Conservation (phyloP, 2,329 filamentous ascomycete species). For the Neurospora crassa region DNA sequence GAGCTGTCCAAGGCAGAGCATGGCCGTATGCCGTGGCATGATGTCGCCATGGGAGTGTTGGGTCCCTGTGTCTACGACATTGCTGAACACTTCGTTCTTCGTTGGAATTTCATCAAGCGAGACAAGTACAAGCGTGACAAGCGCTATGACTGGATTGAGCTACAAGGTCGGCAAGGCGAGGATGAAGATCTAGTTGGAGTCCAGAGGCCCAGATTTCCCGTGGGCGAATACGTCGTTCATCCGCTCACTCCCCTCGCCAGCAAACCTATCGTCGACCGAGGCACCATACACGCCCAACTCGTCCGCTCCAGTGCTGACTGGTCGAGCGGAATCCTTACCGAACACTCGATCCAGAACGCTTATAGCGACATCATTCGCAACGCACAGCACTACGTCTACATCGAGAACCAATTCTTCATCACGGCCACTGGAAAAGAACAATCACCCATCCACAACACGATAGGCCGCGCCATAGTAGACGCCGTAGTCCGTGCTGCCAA, state of each 20-base stretch:
- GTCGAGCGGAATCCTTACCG: slow-evolving; percentile 81
- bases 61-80: slow-evolving; percentile 89
- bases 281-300: slow-evolving; percentile 72
- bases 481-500: slow-evolving; percentile 73
- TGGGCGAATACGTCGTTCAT: slow-evolving; percentile 79
- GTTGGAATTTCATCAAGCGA: slow-evolving; percentile 95
- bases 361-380: slow-evolving; percentile 78
- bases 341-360: slow-evolving; percentile 80
- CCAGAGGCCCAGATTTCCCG: slow-evolving; percentile 79
- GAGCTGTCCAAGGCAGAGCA: slow-evolving; percentile 85
- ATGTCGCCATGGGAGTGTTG: slow-evolving; percentile 85
- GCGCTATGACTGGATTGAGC: slow-evolving; percentile 72
- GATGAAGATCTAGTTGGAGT: slow-evolving; percentile 83
- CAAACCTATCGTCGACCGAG: slow-evolving; percentile 55
- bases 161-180: slow-evolving; percentile 66
- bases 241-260: slow-evolving; percentile 59
- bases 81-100: slow-evolving; percentile 85
- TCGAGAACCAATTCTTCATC: slow-evolving; percentile 99
- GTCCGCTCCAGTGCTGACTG: slow-evolving; percentile 88
- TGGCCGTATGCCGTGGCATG: slow-evolving; percentile 97
- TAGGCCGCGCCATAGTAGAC: slow-evolving; percentile 84
- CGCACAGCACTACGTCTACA: slow-evolving; percentile 89
- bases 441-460: slow-evolving; percentile 73
- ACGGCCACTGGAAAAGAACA: slow-evolving; percentile 88
- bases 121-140: slow-evolving; percentile 94